These are phyloP conservation scores for Puccinia horiana DNA, from an alignment of 1,284 basidiomycete species.

Conservation along the genomic window DNA sequence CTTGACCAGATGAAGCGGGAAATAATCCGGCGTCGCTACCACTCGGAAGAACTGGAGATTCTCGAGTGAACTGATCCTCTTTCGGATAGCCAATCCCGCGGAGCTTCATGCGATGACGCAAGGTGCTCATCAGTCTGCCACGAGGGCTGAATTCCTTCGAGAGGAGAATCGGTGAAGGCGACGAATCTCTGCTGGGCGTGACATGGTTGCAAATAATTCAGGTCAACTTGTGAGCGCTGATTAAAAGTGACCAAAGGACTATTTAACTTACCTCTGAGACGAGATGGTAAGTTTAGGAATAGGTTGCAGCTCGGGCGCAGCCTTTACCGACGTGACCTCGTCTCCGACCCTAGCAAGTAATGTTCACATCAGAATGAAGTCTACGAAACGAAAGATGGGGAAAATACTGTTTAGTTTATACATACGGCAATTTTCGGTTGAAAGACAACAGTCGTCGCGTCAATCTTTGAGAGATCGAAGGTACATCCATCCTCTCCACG, in stretches of 20 bases:
- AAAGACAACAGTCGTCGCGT: constrained; percentile 18
- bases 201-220: not conserved
- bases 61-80: not conserved
- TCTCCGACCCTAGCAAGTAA: not conserved
- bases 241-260: not conserved
- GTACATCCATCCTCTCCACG: constrained; percentile 4
- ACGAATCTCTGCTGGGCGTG: not conserved
- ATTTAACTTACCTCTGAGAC: not conserved
- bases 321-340: not conserved
- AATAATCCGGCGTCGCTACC: not conserved
- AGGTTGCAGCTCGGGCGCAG: not conserved
- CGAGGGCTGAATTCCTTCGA: constrained; percentile 22
- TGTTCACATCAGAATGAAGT: not conserved
- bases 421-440: constrained; percentile 1
- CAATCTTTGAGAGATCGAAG: constrained; percentile 3
- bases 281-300: not conserved
- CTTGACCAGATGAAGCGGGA: not conserved
- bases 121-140: constrained; percentile 1
- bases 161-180: not conserved
- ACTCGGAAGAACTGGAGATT: not conserved
- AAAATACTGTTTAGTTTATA: not conserved
- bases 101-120: constrained; percentile 8
- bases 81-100: not conserved
- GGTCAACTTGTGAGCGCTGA: not conserved
- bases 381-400: not conserved